These are phyloP conservation scores for Sclerotinia trifoliorum DNA, from an alignment of 2,329 filamentous ascomycete species.

Conservation along the genomic window DNA sequence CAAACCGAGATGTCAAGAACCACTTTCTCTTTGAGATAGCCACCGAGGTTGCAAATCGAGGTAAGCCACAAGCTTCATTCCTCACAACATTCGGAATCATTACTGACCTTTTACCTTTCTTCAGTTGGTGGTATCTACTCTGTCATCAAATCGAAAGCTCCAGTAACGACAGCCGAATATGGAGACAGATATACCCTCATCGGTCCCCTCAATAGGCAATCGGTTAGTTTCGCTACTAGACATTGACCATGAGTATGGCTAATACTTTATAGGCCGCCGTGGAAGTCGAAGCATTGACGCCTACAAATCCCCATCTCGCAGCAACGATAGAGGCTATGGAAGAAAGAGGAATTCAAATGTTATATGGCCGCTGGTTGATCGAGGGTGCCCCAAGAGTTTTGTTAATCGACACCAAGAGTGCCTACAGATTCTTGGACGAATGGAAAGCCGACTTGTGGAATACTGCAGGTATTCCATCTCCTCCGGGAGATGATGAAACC, in stretches of 20 bases:
- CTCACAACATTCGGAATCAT: not conserved
- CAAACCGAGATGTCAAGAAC: conserved; percentile 73
- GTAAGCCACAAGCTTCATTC: conserved; percentile 49
- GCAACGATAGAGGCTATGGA: conserved; percentile 90
- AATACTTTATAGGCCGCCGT: conserved; percentile 71
- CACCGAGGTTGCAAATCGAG: conserved; percentile 95
- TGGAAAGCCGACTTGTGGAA: conserved; percentile 98
- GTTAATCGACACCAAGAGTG: conserved; percentile 91
- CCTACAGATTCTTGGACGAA: conserved; percentile 86
- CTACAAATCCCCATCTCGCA: conserved; percentile 74
- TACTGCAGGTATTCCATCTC: conserved; percentile 87
- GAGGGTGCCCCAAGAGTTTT: conserved; percentile 92
- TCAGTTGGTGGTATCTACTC: conserved; percentile 97
- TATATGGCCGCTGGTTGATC: conserved; percentile 97
- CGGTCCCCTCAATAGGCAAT: conserved; percentile 87
- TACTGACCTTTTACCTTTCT: not conserved
- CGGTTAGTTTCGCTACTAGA: conserved; percentile 56
- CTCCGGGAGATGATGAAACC: conserved; percentile 87
- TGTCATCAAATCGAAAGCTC: conserved; percentile 97
- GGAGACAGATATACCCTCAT: conserved; percentile 94
- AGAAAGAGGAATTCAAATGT: conserved; percentile 80
- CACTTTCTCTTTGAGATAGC: conserved; percentile 96
- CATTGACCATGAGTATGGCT: conserved; percentile 28
- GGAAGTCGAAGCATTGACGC: conserved; percentile 91
- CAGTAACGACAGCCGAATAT: conserved; percentile 97